phyloP scores from a whole-genome alignment of 2,329 filamentous ascomycete species.

The Stromatinia cepivora region DNA sequence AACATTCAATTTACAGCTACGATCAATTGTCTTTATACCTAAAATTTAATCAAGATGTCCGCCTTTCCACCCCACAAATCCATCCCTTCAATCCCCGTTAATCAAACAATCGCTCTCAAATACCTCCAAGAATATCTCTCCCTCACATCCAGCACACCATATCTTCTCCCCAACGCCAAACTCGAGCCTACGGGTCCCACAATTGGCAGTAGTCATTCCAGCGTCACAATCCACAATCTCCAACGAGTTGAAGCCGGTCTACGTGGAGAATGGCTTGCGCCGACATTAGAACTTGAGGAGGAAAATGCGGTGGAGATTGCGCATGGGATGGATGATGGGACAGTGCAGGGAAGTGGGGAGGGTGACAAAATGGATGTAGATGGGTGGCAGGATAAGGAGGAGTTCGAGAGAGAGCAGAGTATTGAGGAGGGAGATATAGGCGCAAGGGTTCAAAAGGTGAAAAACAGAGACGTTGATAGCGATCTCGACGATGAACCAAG shows the following conservation, averaged over 20 bases:
- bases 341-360: constrained; percentile 29
- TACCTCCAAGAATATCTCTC: constrained; percentile 39
- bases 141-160: constrained; percentile 32
- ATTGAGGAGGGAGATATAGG: constrained; percentile 36
- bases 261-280: constrained; percentile 50
- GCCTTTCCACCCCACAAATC: constrained; percentile 39
- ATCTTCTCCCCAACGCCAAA: constrained; percentile 41
- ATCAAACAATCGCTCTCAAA: constrained; percentile 37
- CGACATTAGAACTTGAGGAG: constrained; percentile 44
- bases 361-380: constrained; percentile 37
- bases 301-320: constrained; percentile 30
- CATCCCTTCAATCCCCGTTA: constrained; percentile 34
- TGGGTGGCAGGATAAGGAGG: constrained; percentile 43
- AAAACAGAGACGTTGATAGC: constrained; percentile 43
- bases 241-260: constrained; percentile 54
- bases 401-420: constrained; percentile 41
- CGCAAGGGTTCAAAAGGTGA: constrained; percentile 25
- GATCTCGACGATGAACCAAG: constrained; percentile 39
- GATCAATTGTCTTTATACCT: neutral
- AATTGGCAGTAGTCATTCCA: constrained; percentile 34
- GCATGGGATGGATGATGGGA: constrained; percentile 34
- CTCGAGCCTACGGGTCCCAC: constrained; percentile 40
- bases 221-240: constrained; percentile 54
- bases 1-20: neutral
- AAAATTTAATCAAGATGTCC: constrained; percentile 33